Percentiles rank a stretch among this genome's conserved stretches.
Evolutionary conservation across 306 rosid genomes (phyloP).

Genomic region (Trifolium dubium): DNA sequence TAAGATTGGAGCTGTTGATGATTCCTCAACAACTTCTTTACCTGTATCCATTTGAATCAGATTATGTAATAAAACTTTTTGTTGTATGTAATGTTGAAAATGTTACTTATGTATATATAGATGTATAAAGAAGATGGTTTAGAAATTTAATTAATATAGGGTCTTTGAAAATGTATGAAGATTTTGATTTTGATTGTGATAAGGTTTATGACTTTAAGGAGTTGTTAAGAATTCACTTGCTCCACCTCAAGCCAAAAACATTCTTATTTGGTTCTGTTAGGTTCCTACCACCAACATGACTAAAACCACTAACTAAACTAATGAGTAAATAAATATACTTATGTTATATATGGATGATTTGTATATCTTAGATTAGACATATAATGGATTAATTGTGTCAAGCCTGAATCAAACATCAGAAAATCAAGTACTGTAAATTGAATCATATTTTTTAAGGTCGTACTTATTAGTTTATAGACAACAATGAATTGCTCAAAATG

Average conservation of each 20-base stretch:
- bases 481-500: too few relatives aligned
- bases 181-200: neutral
- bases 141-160: conserved; percentile 21
- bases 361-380: neutral
- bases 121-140: conserved; percentile 12
- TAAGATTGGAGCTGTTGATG: conserved; percentile 32
- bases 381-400: neutral
- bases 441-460: neutral
- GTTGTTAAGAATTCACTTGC: conserved; percentile 50
- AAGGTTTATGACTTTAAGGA: conserved; percentile 32
- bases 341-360: neutral
- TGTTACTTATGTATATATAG: conserved; percentile 29
- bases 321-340: neutral
- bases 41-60: conserved; percentile 46
- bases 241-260: conserved; percentile 50
- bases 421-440: neutral
- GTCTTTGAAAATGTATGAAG: neutral
- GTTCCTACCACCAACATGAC: conserved; percentile 30
- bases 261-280: conserved; percentile 29
- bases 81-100: neutral
- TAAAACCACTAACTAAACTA: conserved; percentile 18
- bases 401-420: neutral
- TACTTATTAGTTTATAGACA: too few relatives aligned
- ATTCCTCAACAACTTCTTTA: conserved; percentile 36
- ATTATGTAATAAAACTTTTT: neutral